Evolutionary conservation across 257 asterid genomes (phyloP).

Genomic region (Solanum peruvianum): DNA sequence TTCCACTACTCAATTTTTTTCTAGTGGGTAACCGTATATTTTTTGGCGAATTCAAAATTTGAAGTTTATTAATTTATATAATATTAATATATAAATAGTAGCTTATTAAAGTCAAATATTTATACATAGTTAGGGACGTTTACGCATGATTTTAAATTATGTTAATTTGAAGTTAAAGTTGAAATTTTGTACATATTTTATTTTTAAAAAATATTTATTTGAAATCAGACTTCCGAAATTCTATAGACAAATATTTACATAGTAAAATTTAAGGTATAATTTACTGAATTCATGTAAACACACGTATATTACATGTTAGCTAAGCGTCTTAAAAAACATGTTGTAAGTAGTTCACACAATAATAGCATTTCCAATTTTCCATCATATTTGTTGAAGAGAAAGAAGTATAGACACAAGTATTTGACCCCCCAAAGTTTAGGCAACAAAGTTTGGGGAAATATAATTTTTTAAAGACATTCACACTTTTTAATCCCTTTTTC

Average conservation of each 20-base stretch:
- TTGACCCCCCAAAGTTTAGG: neutral
- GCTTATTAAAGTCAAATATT: neutral
- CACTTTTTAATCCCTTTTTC: neutral
- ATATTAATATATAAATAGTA: too few relatives aligned
- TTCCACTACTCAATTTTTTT: neutral
- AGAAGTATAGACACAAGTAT: neutral
- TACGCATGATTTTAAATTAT: too few relatives aligned
- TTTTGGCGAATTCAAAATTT: neutral
- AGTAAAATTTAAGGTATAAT: neutral
- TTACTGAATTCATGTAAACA: neutral
- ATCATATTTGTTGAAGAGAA: neutral
- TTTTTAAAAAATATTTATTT: rapidly evolving
- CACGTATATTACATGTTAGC: neutral
- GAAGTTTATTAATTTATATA: neutral
- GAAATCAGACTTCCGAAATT: neutral
- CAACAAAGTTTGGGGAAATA: neutral
- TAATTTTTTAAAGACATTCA: neutral
- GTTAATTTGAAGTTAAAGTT: neutral
- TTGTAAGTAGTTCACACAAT: neutral
- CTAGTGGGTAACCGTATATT: neutral
- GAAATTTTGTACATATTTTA: neutral
- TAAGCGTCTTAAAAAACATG: neutral
- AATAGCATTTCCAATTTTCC: neutral
- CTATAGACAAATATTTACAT: neutral
- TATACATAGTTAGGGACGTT: neutral